Percentiles rank a stretch among this genome's conserved stretches.
These are phyloP conservation scores for Aegilops sharonensis DNA, from an alignment of 176 grass and related monocot species.

Conservation along the genomic window DNA sequence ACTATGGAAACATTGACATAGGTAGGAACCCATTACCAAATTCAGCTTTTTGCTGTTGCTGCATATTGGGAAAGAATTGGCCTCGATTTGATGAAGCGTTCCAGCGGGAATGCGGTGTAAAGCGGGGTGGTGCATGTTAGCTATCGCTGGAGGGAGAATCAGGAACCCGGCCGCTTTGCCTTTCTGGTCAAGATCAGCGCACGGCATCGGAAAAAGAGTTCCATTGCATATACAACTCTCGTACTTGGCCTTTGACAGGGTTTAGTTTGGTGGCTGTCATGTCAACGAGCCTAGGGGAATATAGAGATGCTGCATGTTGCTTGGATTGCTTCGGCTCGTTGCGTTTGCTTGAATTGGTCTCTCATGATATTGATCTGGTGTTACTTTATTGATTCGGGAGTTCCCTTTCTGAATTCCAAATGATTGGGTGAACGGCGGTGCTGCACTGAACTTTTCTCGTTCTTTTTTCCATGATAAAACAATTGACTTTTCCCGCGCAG, in stretches of 20 bases:
- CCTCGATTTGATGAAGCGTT: conserved; percentile 13
- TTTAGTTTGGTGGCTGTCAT: conserved; percentile 18
- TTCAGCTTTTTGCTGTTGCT: not conserved
- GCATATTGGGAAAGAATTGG: conserved; percentile 18
- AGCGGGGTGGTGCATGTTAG: not conserved
- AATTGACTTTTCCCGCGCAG: not conserved
- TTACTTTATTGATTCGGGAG: not conserved
- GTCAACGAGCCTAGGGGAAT: not conserved
- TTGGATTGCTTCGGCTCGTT: not conserved
- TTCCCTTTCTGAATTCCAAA: not conserved
- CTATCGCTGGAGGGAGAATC: conserved; percentile 38
- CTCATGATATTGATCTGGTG: not conserved
- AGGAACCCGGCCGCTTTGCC: conserved; percentile 16
- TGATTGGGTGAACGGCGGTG: too few species aligned
- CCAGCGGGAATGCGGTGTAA: conserved; percentile 45
- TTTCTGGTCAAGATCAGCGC: conserved; percentile 34
- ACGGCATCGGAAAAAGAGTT: conserved; percentile 4
- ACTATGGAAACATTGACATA: too few species aligned
- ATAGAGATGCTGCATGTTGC: conserved; percentile 7
- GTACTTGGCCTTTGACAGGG: conserved; percentile 17
- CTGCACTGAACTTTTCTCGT: not conserved
- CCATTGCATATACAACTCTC: conserved; percentile 26
- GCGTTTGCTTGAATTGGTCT: not conserved
- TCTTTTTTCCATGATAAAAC: not conserved
- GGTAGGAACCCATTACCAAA: too few species aligned